Percentiles rank a stretch among this genome's conserved stretches.
Evolutionary conservation across 2,329 filamentous ascomycete species (phyloP).

Genomic region (Ceratocystiopsis minuta): DNA sequence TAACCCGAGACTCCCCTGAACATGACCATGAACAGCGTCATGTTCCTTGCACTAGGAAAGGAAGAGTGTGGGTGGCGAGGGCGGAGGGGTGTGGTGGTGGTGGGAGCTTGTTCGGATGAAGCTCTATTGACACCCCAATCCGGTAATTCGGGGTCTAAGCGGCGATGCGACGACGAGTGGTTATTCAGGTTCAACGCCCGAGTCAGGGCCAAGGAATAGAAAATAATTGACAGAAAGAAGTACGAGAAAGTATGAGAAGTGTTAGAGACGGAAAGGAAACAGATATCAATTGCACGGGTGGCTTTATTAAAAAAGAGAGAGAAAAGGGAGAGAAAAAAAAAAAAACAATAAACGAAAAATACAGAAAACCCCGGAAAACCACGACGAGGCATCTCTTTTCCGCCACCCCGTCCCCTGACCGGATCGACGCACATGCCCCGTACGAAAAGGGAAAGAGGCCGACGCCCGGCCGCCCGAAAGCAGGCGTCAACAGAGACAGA

Average conservation of each 20-base stretch:
- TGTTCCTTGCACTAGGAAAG: not conserved
- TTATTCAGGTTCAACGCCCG: no score
- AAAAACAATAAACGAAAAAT: not conserved
- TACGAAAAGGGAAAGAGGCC: no score
- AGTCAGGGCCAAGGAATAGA: no score
- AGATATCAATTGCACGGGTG: no score
- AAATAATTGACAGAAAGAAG: not conserved
- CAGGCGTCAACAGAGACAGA: no score
- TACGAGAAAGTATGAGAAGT: no score
- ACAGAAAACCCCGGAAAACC: not conserved
- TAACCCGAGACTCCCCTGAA: not conserved
- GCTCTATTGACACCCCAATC: constrained; percentile 10
- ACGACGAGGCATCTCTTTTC: no score
- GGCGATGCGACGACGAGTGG: not conserved
- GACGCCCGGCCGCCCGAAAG: no score
- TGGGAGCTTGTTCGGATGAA: constrained; percentile 3
- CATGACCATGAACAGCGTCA: not conserved
- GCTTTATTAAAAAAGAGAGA: not conserved
- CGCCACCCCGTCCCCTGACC: no score
- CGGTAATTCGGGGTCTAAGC: constrained; percentile 4
- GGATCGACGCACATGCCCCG: no score
- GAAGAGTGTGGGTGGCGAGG: not conserved
- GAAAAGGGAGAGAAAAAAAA: not conserved
- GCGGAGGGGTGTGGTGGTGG: not conserved
- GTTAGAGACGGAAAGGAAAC: not conserved